Percentiles rank a stretch among this genome's conserved stretches.
Conservation (phyloP, 2,329 filamentous ascomycete genomes). For the Fusarium liriodendri region DNA sequence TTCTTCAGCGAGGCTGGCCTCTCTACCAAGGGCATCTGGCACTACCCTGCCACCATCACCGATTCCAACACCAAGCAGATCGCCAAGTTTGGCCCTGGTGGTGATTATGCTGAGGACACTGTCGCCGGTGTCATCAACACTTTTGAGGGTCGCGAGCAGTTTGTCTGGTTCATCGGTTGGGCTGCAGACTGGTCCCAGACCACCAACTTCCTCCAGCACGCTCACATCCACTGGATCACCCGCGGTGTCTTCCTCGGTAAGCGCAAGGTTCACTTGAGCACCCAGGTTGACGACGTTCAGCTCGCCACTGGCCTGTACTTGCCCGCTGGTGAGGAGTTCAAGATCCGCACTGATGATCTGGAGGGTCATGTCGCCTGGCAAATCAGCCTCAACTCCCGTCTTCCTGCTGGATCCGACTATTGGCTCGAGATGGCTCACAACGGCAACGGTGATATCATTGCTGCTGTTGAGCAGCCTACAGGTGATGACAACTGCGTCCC, state of each 20-base stretch:
- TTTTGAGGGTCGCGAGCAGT: conserved; percentile 31
- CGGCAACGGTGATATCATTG: conserved; percentile 31
- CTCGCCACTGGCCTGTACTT: conserved; percentile 25
- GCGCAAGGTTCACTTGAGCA: conserved; percentile 26
- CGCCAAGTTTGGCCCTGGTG: conserved; percentile 27
- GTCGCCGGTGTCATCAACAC: conserved; percentile 32
- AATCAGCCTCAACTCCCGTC: conserved; percentile 20
- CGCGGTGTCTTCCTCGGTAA: conserved; percentile 33
- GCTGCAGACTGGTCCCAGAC: conserved; percentile 30
- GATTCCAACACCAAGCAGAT: conserved; percentile 20
- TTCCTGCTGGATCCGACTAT: conserved; percentile 25
- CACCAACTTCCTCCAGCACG: conserved; percentile 26
- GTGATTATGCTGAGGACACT: conserved; percentile 14
- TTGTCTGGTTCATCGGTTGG: conserved; percentile 35
- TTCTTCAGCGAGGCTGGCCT: conserved; percentile 14
- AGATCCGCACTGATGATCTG: conserved; percentile 23
- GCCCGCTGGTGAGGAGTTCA: conserved; percentile 24
- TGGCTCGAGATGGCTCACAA: conserved; percentile 32
- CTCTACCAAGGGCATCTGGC: conserved; percentile 29
- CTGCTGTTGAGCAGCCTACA: background rate
- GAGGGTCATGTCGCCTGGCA: conserved; percentile 30
- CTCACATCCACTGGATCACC: conserved; percentile 35
- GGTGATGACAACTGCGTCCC: background rate
- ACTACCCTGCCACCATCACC: conserved; percentile 24
- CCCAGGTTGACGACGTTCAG: conserved; percentile 32